Conservation (phyloP, 768 basidiomycete genomes). For the Phaffia tasmanica region DNA sequence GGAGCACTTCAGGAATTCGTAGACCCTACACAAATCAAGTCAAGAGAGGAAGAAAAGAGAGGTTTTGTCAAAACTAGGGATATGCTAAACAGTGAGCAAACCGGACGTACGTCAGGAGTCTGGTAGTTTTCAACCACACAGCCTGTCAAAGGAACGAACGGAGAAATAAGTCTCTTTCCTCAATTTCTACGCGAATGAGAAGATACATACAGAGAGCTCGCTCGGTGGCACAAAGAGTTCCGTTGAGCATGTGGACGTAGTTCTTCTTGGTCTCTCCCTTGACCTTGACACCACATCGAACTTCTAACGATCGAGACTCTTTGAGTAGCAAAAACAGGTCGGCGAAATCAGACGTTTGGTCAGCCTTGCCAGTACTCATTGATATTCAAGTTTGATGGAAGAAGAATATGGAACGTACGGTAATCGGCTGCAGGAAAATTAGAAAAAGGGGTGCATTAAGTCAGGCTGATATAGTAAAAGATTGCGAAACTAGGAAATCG, state of each 20-base stretch:
- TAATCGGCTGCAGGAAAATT: conserved; percentile 53
- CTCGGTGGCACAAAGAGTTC: conserved; percentile 92
- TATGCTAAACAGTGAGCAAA: neutral
- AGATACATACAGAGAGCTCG: conserved; percentile 62
- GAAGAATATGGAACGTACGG: conserved; percentile 50
- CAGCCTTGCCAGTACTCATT: neutral
- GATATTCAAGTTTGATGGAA: neutral
- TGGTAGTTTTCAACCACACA: conserved; percentile 99
- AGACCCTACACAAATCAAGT: conserved; percentile 52
- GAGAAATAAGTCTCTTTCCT: neutral
- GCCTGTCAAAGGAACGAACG: conserved; percentile 19
- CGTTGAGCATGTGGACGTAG: conserved; percentile 99
- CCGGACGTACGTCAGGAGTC: conserved; percentile 65
- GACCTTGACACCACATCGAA: conserved; percentile 80
- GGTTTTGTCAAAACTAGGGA: neutral
- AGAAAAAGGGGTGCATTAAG: neutral
- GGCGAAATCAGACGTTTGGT: neutral
- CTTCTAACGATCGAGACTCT: conserved; percentile 89
- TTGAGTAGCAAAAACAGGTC: conserved; percentile 7
- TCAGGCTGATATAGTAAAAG: neutral
- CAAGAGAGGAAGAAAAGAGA: conserved; percentile 3
- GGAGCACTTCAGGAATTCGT: conserved; percentile 73
- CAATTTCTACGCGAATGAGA: neutral
- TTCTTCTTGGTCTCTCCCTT: conserved; percentile 83
- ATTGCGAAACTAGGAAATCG: no score